Evolutionary conservation across 345 rosid species (phyloP), one percentile per base, ranked within the genome.

Genomic region (Rhodamnia argentea): DNA sequence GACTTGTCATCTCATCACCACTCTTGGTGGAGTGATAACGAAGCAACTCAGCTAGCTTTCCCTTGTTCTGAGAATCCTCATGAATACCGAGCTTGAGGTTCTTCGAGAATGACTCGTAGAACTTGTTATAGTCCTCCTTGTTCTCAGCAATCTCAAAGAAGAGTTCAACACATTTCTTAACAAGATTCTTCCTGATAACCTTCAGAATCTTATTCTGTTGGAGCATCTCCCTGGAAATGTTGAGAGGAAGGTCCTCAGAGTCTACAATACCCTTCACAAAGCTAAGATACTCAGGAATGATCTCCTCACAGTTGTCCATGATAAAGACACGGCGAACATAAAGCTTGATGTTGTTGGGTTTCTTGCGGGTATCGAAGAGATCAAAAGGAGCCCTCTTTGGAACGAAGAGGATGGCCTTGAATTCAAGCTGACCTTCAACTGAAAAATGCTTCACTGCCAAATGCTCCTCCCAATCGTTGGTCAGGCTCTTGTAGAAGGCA

Each of bases 391-490:
- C 98, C 85, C 98, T 92, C 92, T 93, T 95, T 5, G 98, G 98
- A 6, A 93, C 98, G 87, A 93, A 95, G 58, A 95, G 96, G 42
- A 95, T 81, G n/a, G 98, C 98, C 90, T 95, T 95, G 89, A 95
- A 95, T 90, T 95, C 98, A 51, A 95, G 96, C 87, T 95, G 98
- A 6, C 96, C 98, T 83, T 95, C 98, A 40, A 94, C 98, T 4
- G 96, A 95, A 82, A 94, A 95, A 83, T 95, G 98, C 90, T 95
- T 95, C 56, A 95, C 98, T 62, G 92, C 91, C 90, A 95, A 89
- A 82, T 95, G 96, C 92, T 95, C 98, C 81, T 95, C 98, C 98
- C 98, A 95, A 23, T 95, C 98, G 58, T 95, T 95, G 85, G 96
- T 94, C 15, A 95, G 88, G 87, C 98, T 95, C 93, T 95, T 95